A percentile compares a stretch with the other conserved stretches of the same genome.
These are phyloP conservation scores for Bidens hawaiensis DNA, from an alignment of 140 eudicot genomes.

Conservation along the genomic window DNA sequence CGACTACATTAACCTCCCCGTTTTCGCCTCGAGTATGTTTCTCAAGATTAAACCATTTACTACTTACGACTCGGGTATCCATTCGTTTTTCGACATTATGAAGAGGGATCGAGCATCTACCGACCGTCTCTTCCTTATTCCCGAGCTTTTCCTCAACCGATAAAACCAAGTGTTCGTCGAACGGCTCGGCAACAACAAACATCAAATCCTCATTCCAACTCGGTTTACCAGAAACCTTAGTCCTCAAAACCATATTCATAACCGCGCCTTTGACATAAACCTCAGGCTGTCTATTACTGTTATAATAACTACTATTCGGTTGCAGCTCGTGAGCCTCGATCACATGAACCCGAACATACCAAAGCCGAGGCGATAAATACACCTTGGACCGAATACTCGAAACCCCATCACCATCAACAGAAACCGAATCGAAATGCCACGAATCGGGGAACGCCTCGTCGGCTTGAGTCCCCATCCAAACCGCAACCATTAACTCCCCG, in stretches of 20 bases:
- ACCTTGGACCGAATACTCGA: conserved; percentile 46
- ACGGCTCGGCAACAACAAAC: conserved; percentile 64
- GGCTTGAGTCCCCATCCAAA: conserved; percentile 73
- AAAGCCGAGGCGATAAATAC: conserved; percentile 57
- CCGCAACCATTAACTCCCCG: conserved; percentile 59
- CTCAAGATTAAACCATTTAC: conserved; percentile 56
- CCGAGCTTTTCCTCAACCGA: conserved; percentile 46
- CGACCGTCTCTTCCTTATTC: conserved; percentile 41
- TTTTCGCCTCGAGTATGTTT: conserved; percentile 27
- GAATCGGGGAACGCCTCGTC: conserved; percentile 59
- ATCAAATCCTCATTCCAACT: conserved; percentile 66
- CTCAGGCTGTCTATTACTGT: conserved; percentile 26
- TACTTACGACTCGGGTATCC: conserved; percentile 23
- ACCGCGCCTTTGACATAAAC: conserved; percentile 40
- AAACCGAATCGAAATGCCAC: conserved; percentile 46
- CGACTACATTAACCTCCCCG: conserved; percentile 23
- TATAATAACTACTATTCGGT: neutral
- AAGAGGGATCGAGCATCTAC: conserved; percentile 41
- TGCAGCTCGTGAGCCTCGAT: conserved; percentile 60
- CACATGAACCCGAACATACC: conserved; percentile 61
- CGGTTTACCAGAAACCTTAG: conserved; percentile 24
- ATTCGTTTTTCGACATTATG: conserved; percentile 42
- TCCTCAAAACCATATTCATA: conserved; percentile 32
- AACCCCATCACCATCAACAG: conserved; percentile 36
- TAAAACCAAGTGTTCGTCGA: conserved; percentile 45